Evolutionary conservation across 192 early-diverging fungal species (phyloP).

Genomic region (Coemansia sp.): DNA sequence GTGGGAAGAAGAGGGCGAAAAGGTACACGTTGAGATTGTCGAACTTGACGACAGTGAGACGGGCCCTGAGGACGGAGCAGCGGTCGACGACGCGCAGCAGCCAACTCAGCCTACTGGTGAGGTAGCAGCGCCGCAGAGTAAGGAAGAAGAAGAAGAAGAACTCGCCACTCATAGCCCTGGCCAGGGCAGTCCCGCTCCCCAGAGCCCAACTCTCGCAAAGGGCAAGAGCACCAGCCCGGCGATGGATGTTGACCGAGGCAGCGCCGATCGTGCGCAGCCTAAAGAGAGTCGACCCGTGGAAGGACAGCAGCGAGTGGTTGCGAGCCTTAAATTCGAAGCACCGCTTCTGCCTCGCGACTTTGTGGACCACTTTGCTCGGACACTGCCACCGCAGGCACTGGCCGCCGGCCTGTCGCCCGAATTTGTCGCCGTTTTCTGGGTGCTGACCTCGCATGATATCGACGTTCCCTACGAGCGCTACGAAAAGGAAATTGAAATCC

Average conservation of each 20-base stretch:
- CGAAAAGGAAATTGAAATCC: conserved; percentile 38
- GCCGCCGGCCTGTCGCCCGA: conserved; percentile 42
- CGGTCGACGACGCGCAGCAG: not conserved
- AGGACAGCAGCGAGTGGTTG: conserved; percentile 25
- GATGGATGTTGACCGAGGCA: conserved; percentile 21
- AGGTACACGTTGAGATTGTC: conserved; percentile 19
- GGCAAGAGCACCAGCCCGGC: not conserved
- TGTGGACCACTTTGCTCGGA: conserved; percentile 36
- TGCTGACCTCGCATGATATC: conserved; percentile 42
- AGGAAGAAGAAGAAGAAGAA: not conserved
- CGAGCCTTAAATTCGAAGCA: conserved; percentile 35
- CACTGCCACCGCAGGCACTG: conserved; percentile 22
- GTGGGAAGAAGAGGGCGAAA: conserved; percentile 43
- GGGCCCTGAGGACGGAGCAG: not conserved
- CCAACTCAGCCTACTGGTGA: not conserved
- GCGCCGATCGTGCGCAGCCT: not conserved
- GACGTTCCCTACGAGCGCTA: conserved; percentile 45
- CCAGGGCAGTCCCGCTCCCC: not conserved
- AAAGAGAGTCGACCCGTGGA: conserved; percentile 1
- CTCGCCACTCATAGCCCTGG: not conserved
- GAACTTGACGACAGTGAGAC: conserved; percentile 11
- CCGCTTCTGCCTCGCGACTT: conserved; percentile 48
- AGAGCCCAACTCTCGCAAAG: not conserved
- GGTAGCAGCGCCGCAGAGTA: not conserved
- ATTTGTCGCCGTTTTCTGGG: conserved; percentile 53